A percentile compares a stretch with the other conserved stretches of the same genome.
Conservation (phyloP, 1,139 yeast species). For the Ashbya aceris region DNA sequence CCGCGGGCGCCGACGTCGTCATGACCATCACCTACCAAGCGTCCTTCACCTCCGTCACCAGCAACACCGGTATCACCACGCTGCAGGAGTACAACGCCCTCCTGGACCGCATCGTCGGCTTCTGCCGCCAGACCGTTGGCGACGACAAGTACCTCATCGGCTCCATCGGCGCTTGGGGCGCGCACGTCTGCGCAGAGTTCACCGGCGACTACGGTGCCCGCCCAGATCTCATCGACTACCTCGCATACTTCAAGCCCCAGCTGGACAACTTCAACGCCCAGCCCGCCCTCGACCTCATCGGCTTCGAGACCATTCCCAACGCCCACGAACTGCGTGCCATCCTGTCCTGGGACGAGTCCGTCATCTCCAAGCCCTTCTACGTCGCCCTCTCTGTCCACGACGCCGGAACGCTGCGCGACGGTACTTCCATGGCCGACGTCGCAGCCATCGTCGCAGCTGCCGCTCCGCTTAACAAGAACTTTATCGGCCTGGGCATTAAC, state of each 20-base stretch:
- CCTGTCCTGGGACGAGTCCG: constrained; percentile 20
- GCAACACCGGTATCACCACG: constrained; percentile 21
- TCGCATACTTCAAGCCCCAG: constrained; percentile 23
- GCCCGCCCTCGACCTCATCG: constrained; percentile 21
- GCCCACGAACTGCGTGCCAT: constrained; percentile 23
- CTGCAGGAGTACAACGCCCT: constrained; percentile 26
- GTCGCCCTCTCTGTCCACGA: constrained; percentile 23
- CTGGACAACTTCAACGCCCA: constrained; percentile 15
- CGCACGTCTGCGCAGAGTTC: constrained; percentile 57
- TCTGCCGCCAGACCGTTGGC: constrained; percentile 28
- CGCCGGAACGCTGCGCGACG: constrained; percentile 22
- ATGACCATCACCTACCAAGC: constrained; percentile 60
- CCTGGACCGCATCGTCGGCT: constrained; percentile 16
- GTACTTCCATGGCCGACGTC: constrained; percentile 21
- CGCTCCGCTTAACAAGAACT: constrained; percentile 29
- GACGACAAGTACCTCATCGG: constrained; percentile 38
- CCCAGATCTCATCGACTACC: constrained; percentile 19
- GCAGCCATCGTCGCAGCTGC: constrained; percentile 23
- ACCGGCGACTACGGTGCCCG: constrained; percentile 43
- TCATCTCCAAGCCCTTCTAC: constrained; percentile 22
- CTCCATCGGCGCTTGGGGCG: constrained; percentile 69
- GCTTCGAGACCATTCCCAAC: constrained; percentile 27
- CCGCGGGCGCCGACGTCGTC: constrained; percentile 48
- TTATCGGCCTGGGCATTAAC: constrained; percentile 21
- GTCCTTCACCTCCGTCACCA: constrained; percentile 23